Conservation (phyloP, 306 rosid species). For the Gastrolobium villosum region DNA sequence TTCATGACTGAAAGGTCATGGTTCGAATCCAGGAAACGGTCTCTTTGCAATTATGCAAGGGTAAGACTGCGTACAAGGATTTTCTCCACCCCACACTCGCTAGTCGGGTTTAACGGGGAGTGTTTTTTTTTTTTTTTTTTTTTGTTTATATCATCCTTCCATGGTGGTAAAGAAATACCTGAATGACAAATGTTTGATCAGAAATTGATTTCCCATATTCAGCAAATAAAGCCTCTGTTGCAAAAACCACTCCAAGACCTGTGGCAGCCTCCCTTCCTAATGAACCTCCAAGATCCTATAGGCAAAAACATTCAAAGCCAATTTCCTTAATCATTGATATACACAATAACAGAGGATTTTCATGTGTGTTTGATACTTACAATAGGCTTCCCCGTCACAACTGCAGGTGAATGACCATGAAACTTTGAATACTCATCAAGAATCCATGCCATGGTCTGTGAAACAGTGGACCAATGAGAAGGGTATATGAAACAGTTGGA, state of each 20-base stretch:
- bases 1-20: too few species aligned
- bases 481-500: slow-evolving; percentile 18
- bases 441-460: slow-evolving; percentile 92
- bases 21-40: too few species aligned
- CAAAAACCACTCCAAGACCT: slow-evolving; percentile 73
- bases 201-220: slow-evolving; percentile 70
- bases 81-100: too few species aligned
- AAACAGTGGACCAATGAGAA: slow-evolving; percentile 32
- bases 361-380: slow-evolving; percentile 49
- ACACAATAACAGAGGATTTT: neutral
- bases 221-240: slow-evolving; percentile 72
- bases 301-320: slow-evolving; percentile 7
- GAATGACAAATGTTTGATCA: slow-evolving; percentile 66
- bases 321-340: slow-evolving; percentile 8
- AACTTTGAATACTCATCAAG: slow-evolving; percentile 86
- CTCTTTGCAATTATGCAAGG: too few species aligned
- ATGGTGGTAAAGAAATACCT: slow-evolving; percentile 52
- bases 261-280: slow-evolving; percentile 84
- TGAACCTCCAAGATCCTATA: slow-evolving; percentile 84
- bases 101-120: too few species aligned
- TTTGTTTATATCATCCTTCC: slow-evolving; percentile 9
- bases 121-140: too few species aligned
- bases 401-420: slow-evolving; percentile 84
- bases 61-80: too few species aligned
- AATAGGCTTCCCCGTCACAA: slow-evolving; percentile 82